These are phyloP conservation scores for Setaria viridis DNA, from an alignment of 202 grass and related monocot species.

Conservation along the genomic window DNA sequence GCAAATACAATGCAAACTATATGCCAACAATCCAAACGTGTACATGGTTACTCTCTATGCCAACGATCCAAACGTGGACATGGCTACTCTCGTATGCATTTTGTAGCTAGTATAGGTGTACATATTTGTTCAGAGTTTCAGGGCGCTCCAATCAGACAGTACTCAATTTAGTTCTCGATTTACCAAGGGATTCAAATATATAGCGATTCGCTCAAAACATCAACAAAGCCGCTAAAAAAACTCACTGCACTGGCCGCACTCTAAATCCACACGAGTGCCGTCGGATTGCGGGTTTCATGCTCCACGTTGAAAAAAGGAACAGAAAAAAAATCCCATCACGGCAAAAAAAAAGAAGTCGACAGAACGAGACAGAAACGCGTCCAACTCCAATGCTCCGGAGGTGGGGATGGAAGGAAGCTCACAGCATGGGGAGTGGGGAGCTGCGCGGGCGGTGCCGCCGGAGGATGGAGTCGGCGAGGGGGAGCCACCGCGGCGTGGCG, in stretches of 20 bases:
- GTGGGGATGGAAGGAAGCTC: constrained; percentile 9
- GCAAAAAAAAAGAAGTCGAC: neutral
- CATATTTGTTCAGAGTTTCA: neutral
- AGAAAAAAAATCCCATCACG: neutral
- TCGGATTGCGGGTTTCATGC: neutral
- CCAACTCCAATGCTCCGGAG: neutral
- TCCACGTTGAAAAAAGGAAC: neutral
- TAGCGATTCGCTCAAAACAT: neutral
- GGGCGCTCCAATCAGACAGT: neutral
- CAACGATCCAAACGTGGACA: neutral
- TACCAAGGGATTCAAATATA: neutral
- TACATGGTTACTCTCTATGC: neutral
- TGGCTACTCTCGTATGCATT: neutral
- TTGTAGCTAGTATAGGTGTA: neutral
- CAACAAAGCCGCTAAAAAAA: neutral
- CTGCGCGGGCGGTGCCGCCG: constrained; percentile 43
- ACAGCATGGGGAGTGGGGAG: constrained; percentile 55
- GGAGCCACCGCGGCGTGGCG: constrained; percentile 67
- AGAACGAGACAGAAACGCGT: neutral
- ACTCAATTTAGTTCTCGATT: neutral
- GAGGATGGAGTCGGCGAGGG: constrained; percentile 65
- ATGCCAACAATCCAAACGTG: neutral
- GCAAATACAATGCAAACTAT: neutral
- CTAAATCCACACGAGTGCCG: constrained; percentile 18
- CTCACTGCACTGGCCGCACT: neutral